These are phyloP conservation scores for Panicum hallii DNA, from an alignment of 202 grass and related monocot genomes.

Conservation along the genomic window DNA sequence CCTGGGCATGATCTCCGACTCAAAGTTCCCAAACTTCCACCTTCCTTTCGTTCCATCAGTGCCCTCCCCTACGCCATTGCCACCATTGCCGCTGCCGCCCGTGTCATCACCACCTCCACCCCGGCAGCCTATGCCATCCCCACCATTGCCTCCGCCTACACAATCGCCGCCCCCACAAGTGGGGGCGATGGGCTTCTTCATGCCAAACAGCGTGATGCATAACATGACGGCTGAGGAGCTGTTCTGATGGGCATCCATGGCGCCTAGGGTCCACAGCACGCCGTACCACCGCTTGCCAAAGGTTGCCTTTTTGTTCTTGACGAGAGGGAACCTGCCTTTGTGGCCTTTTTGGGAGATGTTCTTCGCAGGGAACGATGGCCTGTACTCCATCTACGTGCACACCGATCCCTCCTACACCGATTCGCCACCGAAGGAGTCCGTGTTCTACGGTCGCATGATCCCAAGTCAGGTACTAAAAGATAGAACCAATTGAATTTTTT, in stretches of 20 bases:
- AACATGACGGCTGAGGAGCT: conserved; percentile 78
- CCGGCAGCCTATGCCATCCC: too few relatives aligned
- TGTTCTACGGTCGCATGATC: conserved; percentile 62
- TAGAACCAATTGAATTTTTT: too few relatives aligned
- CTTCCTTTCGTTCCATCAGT: neutral
- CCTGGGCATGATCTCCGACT: conserved; percentile 48
- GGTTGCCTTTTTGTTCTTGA: conserved; percentile 67
- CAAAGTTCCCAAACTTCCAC: neutral
- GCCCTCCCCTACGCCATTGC: neutral
- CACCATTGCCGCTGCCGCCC: neutral
- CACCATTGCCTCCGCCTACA: neutral
- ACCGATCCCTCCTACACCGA: conserved; percentile 43
- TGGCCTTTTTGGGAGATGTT: conserved; percentile 73
- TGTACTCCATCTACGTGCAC: conserved; percentile 71
- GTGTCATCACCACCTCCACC: neutral
- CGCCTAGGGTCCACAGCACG: conserved; percentile 35
- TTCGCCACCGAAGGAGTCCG: conserved; percentile 49
- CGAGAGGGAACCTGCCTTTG: conserved; percentile 39
- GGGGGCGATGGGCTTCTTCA: neutral
- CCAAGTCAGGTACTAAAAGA: conserved; percentile 48
- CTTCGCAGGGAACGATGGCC: conserved; percentile 47
- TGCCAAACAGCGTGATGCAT: conserved; percentile 38
- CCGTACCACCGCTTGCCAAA: conserved; percentile 49
- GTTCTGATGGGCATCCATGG: conserved; percentile 77
- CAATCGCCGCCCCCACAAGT: neutral